Percentiles rank a stretch among this genome's conserved stretches.
Conservation (phyloP, 1,284 basidiomycete genomes). For the Chalciporus sp. region DNA sequence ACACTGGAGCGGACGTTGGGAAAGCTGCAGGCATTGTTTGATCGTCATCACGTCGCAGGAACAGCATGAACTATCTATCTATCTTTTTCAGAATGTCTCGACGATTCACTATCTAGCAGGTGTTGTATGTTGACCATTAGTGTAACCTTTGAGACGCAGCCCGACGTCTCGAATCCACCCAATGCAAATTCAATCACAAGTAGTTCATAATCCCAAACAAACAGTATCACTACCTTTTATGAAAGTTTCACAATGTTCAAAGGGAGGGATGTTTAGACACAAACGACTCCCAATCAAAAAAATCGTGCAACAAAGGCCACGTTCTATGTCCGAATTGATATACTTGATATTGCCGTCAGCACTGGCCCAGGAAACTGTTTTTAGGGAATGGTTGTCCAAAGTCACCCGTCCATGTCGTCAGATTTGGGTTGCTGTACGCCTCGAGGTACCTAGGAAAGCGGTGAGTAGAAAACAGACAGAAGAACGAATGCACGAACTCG, state of each 20-base stretch:
- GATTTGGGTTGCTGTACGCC: conserved; percentile 57
- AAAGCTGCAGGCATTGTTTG: conserved; percentile 47
- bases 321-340: background rate
- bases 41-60: conserved; percentile 18
- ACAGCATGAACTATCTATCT: conserved; percentile 18
- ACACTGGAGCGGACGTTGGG: conserved; percentile 72
- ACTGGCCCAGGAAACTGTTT: conserved; percentile 55
- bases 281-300: conserved; percentile 8
- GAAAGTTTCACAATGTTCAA: conserved; percentile 4
- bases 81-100: conserved; percentile 7
- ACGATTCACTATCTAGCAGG: conserved; percentile 26
- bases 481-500: conserved; percentile 44
- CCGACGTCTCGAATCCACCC: background rate
- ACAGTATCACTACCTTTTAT: conserved; percentile 10
- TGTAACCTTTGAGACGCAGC: conserved; percentile 14
- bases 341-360: conserved; percentile 34
- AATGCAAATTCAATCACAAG: background rate
- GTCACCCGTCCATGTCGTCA: conserved; percentile 62
- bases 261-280: conserved; percentile 22
- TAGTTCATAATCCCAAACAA: conserved; percentile 14
- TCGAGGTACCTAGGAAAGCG: conserved; percentile 44
- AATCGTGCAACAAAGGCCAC: conserved; percentile 11
- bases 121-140: conserved; percentile 33
- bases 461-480: conserved; percentile 20
- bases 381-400: conserved; percentile 64